Conservation (phyloP, 139 green algal genomes). For the Coelastrella sp. region DNA sequence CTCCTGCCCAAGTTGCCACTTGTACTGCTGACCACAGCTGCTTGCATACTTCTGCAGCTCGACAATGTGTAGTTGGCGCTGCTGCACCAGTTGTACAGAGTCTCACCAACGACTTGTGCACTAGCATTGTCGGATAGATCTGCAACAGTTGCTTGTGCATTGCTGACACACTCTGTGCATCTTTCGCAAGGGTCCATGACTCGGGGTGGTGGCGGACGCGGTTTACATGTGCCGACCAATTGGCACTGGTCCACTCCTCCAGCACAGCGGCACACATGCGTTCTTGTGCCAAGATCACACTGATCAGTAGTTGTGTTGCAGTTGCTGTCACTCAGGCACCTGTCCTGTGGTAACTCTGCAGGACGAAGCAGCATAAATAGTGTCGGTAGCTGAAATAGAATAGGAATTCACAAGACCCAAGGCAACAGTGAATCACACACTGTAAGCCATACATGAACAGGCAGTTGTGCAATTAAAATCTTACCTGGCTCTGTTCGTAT, state of each 20-base stretch:
- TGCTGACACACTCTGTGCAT: neutral
- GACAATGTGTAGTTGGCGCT: neutral
- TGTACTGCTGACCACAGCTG: neutral
- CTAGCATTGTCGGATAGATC: neutral
- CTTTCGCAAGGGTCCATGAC: neutral
- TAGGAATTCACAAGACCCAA: too few species aligned
- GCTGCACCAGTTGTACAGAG: slow-evolving; percentile 4
- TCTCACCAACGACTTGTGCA: neutral
- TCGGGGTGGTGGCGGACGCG: neutral
- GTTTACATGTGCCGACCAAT: neutral
- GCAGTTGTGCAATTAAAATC: too few species aligned
- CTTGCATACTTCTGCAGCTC: neutral
- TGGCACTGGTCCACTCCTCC: neutral
- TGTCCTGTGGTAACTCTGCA: slow-evolving; percentile 1
- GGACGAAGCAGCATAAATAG: too few species aligned
- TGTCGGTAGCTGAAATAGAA: too few species aligned
- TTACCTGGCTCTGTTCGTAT: neutral
- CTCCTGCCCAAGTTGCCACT: neutral
- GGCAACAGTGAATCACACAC: too few species aligned
- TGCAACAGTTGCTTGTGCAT: neutral
- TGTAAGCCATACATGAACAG: too few species aligned
- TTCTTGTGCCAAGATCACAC: slow-evolving; percentile 15
- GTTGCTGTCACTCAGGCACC: neutral
- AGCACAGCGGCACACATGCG: slow-evolving; percentile 1
- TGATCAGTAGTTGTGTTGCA: slow-evolving; percentile 2